phyloP scores from a whole-genome alignment of 305 asterid species.

The Fraxinus sp. region DNA sequence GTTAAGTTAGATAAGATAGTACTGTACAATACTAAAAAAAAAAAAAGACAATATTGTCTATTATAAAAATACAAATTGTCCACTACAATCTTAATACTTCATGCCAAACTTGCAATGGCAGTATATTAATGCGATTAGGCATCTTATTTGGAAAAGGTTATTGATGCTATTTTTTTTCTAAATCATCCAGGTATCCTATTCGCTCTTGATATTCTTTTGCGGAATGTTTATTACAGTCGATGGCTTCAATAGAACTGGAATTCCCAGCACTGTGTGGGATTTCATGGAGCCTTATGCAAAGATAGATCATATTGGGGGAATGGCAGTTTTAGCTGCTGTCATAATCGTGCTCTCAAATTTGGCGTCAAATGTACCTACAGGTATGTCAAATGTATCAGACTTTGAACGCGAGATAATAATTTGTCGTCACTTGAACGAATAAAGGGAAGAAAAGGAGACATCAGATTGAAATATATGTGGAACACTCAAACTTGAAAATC shows the following conservation, averaged over 20 bases:
- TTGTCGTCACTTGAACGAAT: background rate
- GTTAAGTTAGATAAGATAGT: background rate
- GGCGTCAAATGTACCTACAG: constrained; percentile 95
- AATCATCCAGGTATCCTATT: constrained; percentile 73
- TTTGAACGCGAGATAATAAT: background rate
- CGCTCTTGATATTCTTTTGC: constrained; percentile 83
- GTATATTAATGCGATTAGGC: background rate
- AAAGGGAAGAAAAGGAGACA: background rate
- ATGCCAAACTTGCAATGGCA: background rate
- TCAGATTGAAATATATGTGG: background rate
- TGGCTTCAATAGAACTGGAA: constrained; percentile 85
- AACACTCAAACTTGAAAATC: background rate
- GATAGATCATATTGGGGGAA: constrained; percentile 53
- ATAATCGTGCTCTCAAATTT: constrained; percentile 72
- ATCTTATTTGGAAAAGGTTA: background rate
- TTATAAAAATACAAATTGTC: background rate
- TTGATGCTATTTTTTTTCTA: background rate
- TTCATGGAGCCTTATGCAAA: constrained; percentile 75
- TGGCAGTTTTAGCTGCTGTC: constrained; percentile 61
- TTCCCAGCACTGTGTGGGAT: constrained; percentile 81
- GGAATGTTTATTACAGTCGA: constrained; percentile 89
- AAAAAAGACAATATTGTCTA: background rate
- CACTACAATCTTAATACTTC: background rate
- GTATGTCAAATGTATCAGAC: constrained; percentile 27
- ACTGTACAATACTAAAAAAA: background rate